These are phyloP conservation scores for Tylopilus plumbeoviolaceoides DNA, from an alignment of 768 basidiomycete species.

Conservation along the genomic window DNA sequence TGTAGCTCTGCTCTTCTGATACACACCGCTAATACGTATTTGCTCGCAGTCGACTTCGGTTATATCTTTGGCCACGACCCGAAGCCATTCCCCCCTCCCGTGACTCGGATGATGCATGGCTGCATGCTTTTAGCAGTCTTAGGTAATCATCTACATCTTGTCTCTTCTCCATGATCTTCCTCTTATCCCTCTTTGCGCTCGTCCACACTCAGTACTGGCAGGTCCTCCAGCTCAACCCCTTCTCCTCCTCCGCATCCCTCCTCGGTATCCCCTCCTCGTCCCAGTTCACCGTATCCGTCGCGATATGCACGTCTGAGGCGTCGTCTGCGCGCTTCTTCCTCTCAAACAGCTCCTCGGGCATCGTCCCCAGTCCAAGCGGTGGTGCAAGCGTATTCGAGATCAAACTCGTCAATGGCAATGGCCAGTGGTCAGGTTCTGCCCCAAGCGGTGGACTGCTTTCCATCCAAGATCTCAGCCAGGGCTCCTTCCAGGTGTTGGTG, in stretches of 20 bases:
- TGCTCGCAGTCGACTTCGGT: slow-evolving; percentile 83
- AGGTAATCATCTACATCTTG: background rate
- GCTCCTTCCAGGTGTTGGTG: slow-evolving; percentile 56
- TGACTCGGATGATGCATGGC: no score
- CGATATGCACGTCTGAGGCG: slow-evolving; percentile 38
- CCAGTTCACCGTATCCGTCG: slow-evolving; percentile 44
- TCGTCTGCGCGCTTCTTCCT: slow-evolving; percentile 54
- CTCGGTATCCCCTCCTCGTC: slow-evolving; percentile 40
- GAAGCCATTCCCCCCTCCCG: slow-evolving; percentile 95
- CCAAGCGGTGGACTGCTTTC: slow-evolving; percentile 49
- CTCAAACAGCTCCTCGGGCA: slow-evolving; percentile 42
- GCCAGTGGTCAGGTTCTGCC: slow-evolving; percentile 47
- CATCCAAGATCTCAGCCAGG: slow-evolving; percentile 37
- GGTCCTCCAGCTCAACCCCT: slow-evolving; percentile 36
- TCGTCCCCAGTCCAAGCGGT: slow-evolving; percentile 35
- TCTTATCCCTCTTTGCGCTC: background rate
- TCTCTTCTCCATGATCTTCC: background rate
- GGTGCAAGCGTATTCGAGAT: slow-evolving; percentile 48
- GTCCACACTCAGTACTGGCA: slow-evolving; percentile 17
- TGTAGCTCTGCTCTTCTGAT: background rate
- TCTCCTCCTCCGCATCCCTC: slow-evolving; percentile 30
- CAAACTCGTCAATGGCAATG: slow-evolving; percentile 42
- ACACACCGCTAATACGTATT: slow-evolving; percentile 9
- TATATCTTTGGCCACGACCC: slow-evolving; percentile 98
- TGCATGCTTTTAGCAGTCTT: background rate